Evolutionary conservation across 768 basidiomycete species (phyloP).

Genomic region (Kwoniella pini): DNA sequence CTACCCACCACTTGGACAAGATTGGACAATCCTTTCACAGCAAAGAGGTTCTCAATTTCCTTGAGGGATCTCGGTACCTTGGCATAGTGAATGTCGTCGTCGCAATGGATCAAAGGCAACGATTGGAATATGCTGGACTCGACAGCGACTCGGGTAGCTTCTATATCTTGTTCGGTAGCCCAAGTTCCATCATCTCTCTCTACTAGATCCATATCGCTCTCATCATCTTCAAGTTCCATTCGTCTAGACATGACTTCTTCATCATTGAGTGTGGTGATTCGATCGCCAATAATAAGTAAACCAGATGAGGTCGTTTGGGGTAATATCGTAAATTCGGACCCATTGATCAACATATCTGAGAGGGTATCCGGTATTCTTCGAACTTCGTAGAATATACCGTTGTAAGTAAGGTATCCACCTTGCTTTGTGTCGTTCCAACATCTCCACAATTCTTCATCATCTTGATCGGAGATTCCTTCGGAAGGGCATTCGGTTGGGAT

Average conservation of each 20-base stretch:
- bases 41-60: too few relatives aligned
- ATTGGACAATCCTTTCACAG: too few relatives aligned
- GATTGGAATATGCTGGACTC: background rate
- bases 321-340: background rate
- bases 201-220: too few relatives aligned
- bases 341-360: background rate
- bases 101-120: too few relatives aligned
- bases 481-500: too few relatives aligned
- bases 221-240: background rate
- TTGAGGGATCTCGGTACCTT: too few relatives aligned
- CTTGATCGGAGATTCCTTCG: too few relatives aligned
- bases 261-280: background rate
- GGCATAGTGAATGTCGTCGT: too few relatives aligned
- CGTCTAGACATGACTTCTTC: background rate
- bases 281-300: background rate
- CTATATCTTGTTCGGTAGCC: background rate
- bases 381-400: background rate
- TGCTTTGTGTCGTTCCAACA: background rate
- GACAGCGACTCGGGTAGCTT: background rate
- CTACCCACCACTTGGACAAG: too few relatives aligned
- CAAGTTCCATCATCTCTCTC: background rate
- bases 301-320: background rate
- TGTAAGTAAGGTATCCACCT: background rate
- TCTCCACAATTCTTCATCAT: background rate
- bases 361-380: background rate